These are phyloP conservation scores for Botrytis byssoidea DNA, from an alignment of 2,329 filamentous ascomycete species.

Conservation along the genomic window DNA sequence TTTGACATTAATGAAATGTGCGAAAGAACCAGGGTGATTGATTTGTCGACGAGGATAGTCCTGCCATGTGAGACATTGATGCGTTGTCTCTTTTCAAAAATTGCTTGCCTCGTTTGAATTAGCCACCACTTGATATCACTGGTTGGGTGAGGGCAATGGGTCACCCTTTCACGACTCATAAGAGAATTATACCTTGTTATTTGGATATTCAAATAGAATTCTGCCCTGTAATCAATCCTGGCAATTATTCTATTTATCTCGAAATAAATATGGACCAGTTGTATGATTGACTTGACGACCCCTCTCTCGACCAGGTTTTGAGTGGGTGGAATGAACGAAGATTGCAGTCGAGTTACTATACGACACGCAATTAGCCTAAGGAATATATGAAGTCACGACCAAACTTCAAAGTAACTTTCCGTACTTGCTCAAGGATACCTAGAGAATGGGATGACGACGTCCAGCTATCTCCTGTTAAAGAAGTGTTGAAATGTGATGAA, in stretches of 20 bases:
- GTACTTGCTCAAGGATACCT: neutral
- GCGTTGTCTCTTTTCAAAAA: conserved; percentile 30
- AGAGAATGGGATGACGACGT: conserved; percentile 10
- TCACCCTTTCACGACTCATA: conserved; percentile 8
- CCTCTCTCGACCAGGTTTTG: conserved; percentile 5
- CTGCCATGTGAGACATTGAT: conserved; percentile 34
- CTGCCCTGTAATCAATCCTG: neutral
- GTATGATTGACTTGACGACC: neutral
- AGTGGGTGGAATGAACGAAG: neutral
- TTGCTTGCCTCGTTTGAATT: conserved; percentile 13
- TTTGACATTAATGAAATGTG: conserved; percentile 13
- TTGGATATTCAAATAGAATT: neutral
- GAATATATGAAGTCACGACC: neutral
- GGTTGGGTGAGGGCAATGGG: neutral
- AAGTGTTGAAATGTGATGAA: conserved; percentile 1
- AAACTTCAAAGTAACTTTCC: neutral
- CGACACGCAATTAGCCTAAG: neutral
- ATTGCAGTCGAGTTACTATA: neutral
- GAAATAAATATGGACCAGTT: conserved; percentile 4
- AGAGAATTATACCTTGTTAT: neutral
- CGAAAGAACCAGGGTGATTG: conserved; percentile 1
- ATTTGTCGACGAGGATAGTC: conserved; percentile 16
- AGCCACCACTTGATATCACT: conserved; percentile 13
- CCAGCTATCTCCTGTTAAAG: neutral
- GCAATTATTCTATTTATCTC: neutral